These are phyloP conservation scores for Epipyxis sp. DNA, from an alignment of 108 stramenopile species.

Conservation along the genomic window DNA sequence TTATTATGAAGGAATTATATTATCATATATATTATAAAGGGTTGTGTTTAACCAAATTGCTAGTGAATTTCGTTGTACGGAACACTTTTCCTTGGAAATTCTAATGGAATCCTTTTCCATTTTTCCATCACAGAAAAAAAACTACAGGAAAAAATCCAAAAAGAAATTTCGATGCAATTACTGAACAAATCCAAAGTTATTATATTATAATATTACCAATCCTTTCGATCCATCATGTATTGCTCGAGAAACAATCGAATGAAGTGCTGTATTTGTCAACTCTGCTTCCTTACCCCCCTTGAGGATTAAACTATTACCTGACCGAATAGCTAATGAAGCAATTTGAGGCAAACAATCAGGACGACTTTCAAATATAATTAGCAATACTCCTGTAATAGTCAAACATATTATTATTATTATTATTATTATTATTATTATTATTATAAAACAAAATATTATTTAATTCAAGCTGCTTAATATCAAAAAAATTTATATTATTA, in stretches of 20 bases:
- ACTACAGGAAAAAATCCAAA: too few species aligned
- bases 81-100: too few species aligned
- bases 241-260: conserved; percentile 52
- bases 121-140: too few species aligned
- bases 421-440: background rate
- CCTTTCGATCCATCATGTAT: conserved; percentile 39
- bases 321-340: conserved; percentile 85
- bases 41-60: too few species aligned
- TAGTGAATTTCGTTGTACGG: too few species aligned
- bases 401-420: background rate
- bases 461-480: too few species aligned
- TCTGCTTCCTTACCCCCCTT: conserved; percentile 96
- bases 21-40: too few species aligned
- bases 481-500: background rate
- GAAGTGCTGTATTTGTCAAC: conserved; percentile 78
- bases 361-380: conserved; percentile 94
- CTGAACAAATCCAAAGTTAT: too few species aligned
- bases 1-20: too few species aligned
- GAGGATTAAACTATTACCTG: conserved; percentile 89
- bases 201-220: background rate
- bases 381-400: conserved; percentile 60
- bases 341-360: conserved; percentile 99
- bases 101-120: too few species aligned
- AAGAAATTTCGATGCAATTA: too few species aligned
- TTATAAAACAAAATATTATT: too few species aligned